Evolutionary conservation across 1,139 yeast genomes (phyloP).

Genomic region (Sugiyamaella japonica): DNA sequence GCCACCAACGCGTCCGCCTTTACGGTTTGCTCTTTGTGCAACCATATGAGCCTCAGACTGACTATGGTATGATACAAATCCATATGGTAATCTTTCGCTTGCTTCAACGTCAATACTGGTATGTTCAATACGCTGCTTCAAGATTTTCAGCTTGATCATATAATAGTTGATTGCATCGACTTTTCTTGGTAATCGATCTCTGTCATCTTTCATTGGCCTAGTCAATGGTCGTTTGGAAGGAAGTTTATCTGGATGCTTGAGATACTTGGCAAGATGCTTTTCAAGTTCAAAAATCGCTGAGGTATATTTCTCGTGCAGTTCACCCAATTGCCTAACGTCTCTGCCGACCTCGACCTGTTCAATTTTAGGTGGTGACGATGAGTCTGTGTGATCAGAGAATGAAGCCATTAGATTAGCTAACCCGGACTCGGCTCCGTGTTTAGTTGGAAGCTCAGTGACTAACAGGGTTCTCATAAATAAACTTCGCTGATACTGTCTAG

Average conservation of each 20-base stretch:
- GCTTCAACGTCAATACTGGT: slow-evolving; percentile 32
- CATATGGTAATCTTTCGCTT: slow-evolving; percentile 36
- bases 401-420: slow-evolving; percentile 27
- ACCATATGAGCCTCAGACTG: slow-evolving; percentile 36
- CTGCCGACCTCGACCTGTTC: slow-evolving; percentile 40
- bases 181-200: slow-evolving; percentile 21
- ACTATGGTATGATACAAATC: slow-evolving; percentile 41
- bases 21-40: slow-evolving; percentile 26
- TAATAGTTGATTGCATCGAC: slow-evolving; percentile 41
- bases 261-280: slow-evolving; percentile 37
- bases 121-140: slow-evolving; percentile 34
- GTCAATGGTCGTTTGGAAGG: slow-evolving; percentile 31
- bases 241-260: slow-evolving; percentile 35
- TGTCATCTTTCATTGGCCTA: slow-evolving; percentile 30
- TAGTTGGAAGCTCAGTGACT: slow-evolving; percentile 39
- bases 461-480: slow-evolving; percentile 41
- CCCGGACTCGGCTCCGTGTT: slow-evolving; percentile 35
- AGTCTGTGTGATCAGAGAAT: slow-evolving; percentile 24
- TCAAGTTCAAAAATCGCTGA: slow-evolving; percentile 36
- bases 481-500: slow-evolving; percentile 35
- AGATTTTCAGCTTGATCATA: slow-evolving; percentile 27
- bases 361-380: slow-evolving; percentile 23
- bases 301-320: slow-evolving; percentile 35
- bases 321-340: slow-evolving; percentile 35
- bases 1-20: slow-evolving; percentile 22